A percentile compares a stretch with the other conserved stretches of the same genome.
Evolutionary conservation across 1,139 yeast species (phyloP).

Genomic region (Petasospora fabianii): DNA sequence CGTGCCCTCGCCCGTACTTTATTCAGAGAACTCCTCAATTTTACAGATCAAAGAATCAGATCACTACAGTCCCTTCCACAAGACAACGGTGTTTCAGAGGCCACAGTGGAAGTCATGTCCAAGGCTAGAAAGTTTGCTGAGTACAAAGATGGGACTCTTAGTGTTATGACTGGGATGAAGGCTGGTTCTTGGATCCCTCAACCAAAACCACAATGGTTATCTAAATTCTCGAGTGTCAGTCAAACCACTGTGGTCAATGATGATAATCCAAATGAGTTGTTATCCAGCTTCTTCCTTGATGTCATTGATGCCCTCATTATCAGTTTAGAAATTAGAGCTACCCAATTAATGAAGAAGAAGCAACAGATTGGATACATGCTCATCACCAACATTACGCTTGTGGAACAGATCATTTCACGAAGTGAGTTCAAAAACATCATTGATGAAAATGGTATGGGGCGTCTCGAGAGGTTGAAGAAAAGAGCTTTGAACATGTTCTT

Average conservation of each 20-base stretch:
- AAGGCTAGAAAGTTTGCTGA: slow-evolving; percentile 63
- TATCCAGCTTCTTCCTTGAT: slow-evolving; percentile 69
- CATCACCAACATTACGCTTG: slow-evolving; percentile 65
- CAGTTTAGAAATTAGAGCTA: slow-evolving; percentile 54
- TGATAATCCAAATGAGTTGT: slow-evolving; percentile 42
- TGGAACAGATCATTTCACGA: slow-evolving; percentile 70
- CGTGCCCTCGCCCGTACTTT: slow-evolving; percentile 38
- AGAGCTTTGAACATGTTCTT: slow-evolving; percentile 72
- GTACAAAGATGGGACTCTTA: slow-evolving; percentile 50
- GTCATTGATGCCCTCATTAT: slow-evolving; percentile 69
- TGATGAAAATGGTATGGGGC: slow-evolving; percentile 60
- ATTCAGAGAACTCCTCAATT: slow-evolving; percentile 54
- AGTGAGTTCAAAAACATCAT: slow-evolving; percentile 53
- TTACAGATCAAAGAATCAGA: slow-evolving; percentile 50
- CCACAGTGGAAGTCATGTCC: slow-evolving; percentile 64
- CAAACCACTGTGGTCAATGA: slow-evolving; percentile 34
- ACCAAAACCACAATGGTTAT: slow-evolving; percentile 49
- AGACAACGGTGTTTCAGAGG: slow-evolving; percentile 67
- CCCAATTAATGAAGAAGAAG: slow-evolving; percentile 38
- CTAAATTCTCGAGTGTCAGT: slow-evolving; percentile 44
- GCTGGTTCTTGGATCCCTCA: slow-evolving; percentile 71
- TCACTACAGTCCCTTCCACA: slow-evolving; percentile 43
- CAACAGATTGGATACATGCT: slow-evolving; percentile 62
- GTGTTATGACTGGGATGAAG: slow-evolving; percentile 46
- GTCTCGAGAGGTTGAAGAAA: slow-evolving; percentile 68